These are phyloP conservation scores for Chlamydomonas sphaeroides DNA, from an alignment of 139 green algal species.

Conservation along the genomic window DNA sequence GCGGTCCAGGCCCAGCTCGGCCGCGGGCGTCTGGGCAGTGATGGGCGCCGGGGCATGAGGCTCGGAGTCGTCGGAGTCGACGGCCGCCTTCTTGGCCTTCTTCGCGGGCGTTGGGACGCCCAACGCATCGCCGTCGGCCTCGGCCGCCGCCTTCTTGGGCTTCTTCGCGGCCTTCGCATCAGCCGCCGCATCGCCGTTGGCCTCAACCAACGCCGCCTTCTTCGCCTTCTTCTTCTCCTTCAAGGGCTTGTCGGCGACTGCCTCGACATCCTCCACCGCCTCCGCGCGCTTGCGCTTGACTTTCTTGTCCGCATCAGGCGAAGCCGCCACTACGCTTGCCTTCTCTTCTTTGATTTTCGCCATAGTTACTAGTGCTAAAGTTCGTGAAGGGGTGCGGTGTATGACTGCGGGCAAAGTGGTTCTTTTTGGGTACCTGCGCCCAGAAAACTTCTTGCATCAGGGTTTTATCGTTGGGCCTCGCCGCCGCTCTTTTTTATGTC, in stretches of 20 bases:
- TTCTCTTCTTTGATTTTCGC: constrained; percentile 27
- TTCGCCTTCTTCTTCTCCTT: constrained; percentile 27
- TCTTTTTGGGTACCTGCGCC: too few species aligned
- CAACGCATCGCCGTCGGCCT: background rate
- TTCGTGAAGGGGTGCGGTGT: too few species aligned
- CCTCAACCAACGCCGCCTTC: background rate
- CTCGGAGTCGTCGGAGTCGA: constrained; percentile 19
- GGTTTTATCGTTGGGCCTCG: too few species aligned
- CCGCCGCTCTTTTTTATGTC: too few species aligned
- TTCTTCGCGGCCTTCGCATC: background rate
- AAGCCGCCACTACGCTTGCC: background rate
- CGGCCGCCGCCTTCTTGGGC: background rate
- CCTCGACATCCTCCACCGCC: background rate
- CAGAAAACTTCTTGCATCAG: too few species aligned
- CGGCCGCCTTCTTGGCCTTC: constrained; percentile 10
- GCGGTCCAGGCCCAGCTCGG: constrained; percentile 77
- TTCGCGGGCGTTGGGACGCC: background rate
- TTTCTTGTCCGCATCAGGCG: background rate
- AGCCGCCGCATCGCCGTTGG: background rate
- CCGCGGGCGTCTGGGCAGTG: constrained; percentile 21
- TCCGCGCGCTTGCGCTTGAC: constrained; percentile 29
- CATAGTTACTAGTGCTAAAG: background rate
- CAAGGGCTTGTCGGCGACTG: background rate
- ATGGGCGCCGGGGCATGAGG: constrained; percentile 23
- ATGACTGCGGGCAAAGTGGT: too few species aligned